phyloP scores from a whole-genome alignment of 805 yeast species.

The Geotrichum ghanense region DNA sequence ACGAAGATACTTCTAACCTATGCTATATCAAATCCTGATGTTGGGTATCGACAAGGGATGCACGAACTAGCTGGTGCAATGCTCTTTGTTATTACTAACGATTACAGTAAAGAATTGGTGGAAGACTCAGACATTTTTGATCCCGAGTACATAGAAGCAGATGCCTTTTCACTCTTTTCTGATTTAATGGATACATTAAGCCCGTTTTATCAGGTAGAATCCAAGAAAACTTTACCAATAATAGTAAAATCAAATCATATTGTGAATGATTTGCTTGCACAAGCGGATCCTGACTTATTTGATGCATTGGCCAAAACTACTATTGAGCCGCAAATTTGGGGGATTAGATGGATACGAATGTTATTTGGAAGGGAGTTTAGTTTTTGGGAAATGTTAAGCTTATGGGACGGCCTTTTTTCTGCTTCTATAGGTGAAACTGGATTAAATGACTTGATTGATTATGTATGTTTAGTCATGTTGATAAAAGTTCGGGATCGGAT shows the following conservation, averaged over 20 bases:
- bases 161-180: constrained; percentile 21
- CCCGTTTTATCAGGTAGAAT: constrained; percentile 21
- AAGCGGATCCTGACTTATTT: constrained; percentile 22
- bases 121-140: constrained; percentile 4
- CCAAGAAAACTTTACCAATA: constrained; percentile 17
- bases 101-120: too few species aligned
- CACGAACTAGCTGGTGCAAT: constrained; percentile 43
- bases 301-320: constrained; percentile 14
- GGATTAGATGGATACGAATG: constrained; percentile 26
- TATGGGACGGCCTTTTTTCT: constrained; percentile 29
- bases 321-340: constrained; percentile 30
- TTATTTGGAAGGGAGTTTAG: constrained; percentile 27
- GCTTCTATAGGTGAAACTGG: constrained; percentile 15
- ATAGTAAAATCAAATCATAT: constrained; percentile 22
- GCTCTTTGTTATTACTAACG: constrained; percentile 16
- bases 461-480: constrained; percentile 25
- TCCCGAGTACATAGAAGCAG: constrained; percentile 19
- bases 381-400: constrained; percentile 16
- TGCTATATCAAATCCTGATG: constrained; percentile 33
- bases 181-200: constrained; percentile 21
- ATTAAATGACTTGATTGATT: constrained; percentile 23
- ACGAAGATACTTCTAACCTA: constrained; percentile 36
- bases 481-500: constrained; percentile 18
- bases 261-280: constrained; percentile 21
- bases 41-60: constrained; percentile 45